Evolutionary conservation across 106 monocot genomes (phyloP), one percentile per base, ranked within the genome.

Genomic region (Dactylorhiza incarnata): DNA sequence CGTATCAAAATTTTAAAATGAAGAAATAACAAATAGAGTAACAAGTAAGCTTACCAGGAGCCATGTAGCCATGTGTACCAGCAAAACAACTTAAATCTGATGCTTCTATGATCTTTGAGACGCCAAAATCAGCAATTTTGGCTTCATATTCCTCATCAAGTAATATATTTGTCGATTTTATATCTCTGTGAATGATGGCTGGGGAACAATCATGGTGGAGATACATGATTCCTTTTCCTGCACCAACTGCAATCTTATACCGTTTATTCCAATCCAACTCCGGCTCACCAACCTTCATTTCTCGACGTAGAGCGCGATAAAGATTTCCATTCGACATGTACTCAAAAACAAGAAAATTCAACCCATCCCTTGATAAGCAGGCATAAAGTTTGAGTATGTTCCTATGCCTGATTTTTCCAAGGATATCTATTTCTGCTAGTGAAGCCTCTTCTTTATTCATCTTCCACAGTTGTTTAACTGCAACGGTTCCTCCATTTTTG

Each of bases 21-120:
- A 54, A 54, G 14, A 15, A 54, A 54, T 16, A 5, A 54, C 14
- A 14, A 54, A n/a, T 17, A 59, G 20, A 59, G 19, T 59, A 59
- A 20, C 19, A 20, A 8, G 58, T 20, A 70, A 46, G 12, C 69
- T 49, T 71, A 95, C 95, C 95, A 70, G 92, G 95, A 78, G 95
- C 92, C 69, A 95, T 84, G 79, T 95, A 95, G 51, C 92, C 92
- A 69, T 90, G 86, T 6, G 95, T 95, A 19, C 95, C 95, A 71
- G 95, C 95, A 73, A 91, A 84, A 74, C 83, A 79, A 50, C 82
- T 81, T 14, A 75, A 74, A 23, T 83, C 82, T 2, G 77, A 75
- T 7, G 79, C 87, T 47, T 73, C 89, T 3, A 75, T 75, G 44
- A 83, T 59, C 62, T 79, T 92, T 7, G 95, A 87, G 62, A 95